Base-by-base conservation (phyloP, 371 early-diverging fungal genomes). In the Rhizopus arrhizus region DNA sequence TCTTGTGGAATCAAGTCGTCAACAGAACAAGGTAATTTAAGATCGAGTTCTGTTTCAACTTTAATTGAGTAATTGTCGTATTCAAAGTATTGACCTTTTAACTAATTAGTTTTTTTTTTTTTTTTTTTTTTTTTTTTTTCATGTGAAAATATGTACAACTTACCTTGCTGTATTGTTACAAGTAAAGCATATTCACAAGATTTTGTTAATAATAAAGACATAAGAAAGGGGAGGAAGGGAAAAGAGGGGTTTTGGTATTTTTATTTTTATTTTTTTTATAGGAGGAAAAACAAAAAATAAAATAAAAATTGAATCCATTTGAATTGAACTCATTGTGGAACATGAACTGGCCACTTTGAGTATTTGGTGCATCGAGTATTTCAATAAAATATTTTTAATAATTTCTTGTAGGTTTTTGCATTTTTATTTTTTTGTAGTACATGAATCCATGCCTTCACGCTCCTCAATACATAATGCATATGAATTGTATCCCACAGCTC, bases 371-470 rank as follows among this genome's bases (percentile, higher is more conserved):
- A 65, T 65, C 65, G 41, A 87, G 90, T 51, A 91, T 94, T 45
- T 94, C 94, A 38, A 72, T 81, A 74, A 96, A 98, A 85, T 95
- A 98, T 72, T 88, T 92, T 72, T 96, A 94, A 95, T 8, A 95
- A 91, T 84, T 97, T 97, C 75, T 89, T 89, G 87, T 98, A 97
- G 62, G 98, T 94, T 15, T 96, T 96, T 28, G 74, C 72, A 70
- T 95, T 95, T 56, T 92, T 93, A 80, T 96, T 95, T 53, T 81
- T 74, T 78, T 97, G 98, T 48, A 99, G 83, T 51, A 87, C 80
- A 76, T 93, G 90, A 61, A 99, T 96, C 96, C 82, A 96, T 89
- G 33, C 97, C 98, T 54, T 91, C 94, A 47, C 89, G 91, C 63
- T 95, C 96, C 75, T 98, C 98, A 68, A 98, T 87, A 65, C 66